Conservation (phyloP, 2,329 filamentous ascomycete species). For the Rutstroemia sp. region DNA sequence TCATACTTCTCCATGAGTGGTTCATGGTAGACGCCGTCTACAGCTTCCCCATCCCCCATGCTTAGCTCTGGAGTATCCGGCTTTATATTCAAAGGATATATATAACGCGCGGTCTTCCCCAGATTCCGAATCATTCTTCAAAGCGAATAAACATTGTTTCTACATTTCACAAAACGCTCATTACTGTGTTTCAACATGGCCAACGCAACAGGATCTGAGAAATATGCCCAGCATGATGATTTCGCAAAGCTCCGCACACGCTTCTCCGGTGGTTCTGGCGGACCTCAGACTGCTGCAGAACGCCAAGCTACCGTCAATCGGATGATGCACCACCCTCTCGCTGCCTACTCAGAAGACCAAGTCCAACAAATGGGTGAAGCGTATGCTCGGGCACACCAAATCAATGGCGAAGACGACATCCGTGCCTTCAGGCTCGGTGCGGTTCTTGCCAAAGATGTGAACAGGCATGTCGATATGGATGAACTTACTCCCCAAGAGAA, state of each 20-base stretch:
- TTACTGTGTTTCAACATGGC: not conserved
- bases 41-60: too few relatives aligned
- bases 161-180: not conserved
- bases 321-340: not conserved
- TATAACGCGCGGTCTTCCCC: too few relatives aligned
- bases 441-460: conserved; percentile 42
- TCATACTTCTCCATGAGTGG: too few relatives aligned
- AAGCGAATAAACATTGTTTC: too few relatives aligned
- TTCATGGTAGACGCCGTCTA: too few relatives aligned
- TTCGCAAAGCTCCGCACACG: not conserved
- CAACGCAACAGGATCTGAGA: not conserved
- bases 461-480: conserved; percentile 35
- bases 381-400: conserved; percentile 48
- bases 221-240: not conserved
- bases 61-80: too few relatives aligned
- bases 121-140: too few relatives aligned
- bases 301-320: not conserved
- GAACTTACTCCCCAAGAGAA: conserved; percentile 52
- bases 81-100: too few relatives aligned
- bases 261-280: not conserved
- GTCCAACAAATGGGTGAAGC: conserved; percentile 30
- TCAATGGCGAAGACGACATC: conserved; percentile 48
- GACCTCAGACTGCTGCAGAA: not conserved
- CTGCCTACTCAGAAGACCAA: not conserved
- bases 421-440: conserved; percentile 53